phyloP scores from a whole-genome alignment of 768 basidiomycete genomes.

The Cyclocybe aegerita region DNA sequence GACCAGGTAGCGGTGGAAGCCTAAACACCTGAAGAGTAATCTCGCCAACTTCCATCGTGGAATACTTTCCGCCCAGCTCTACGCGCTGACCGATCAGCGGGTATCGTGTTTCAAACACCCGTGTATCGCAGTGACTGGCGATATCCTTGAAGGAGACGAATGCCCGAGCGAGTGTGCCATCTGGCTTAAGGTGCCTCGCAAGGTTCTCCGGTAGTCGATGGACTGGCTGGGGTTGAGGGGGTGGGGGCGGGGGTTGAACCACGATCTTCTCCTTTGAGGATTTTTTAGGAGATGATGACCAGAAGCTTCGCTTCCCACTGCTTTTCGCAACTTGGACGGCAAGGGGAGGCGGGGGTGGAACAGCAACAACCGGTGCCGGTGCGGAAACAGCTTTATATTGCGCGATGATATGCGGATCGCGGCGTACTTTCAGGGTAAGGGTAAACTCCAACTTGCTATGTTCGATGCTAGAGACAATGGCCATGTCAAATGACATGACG shows the following conservation, averaged over 20 bases:
- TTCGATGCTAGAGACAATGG: slow-evolving; percentile 59
- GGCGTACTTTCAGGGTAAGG: slow-evolving; percentile 81
- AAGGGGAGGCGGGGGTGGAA: slow-evolving; percentile 30
- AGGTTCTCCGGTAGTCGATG: slow-evolving; percentile 69
- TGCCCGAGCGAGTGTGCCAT: slow-evolving; percentile 85
- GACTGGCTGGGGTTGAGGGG: slow-evolving; percentile 32
- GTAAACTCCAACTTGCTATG: slow-evolving; percentile 96
- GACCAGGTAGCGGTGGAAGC: slow-evolving; percentile 84
- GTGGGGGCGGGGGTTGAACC: slow-evolving; percentile 38
- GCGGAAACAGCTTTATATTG: slow-evolving; percentile 71
- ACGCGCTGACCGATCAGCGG: slow-evolving; percentile 77
- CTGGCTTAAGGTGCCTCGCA: slow-evolving; percentile 78
- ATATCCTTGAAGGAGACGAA: slow-evolving; percentile 91
- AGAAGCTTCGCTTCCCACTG: slow-evolving; percentile 72
- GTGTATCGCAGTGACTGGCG: slow-evolving; percentile 78
- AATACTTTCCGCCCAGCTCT: slow-evolving; percentile 55
- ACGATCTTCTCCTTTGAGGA: slow-evolving; percentile 46
- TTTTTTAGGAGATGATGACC: slow-evolving; percentile 74
- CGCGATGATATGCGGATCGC: slow-evolving; percentile 80
- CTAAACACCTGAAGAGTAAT: slow-evolving; percentile 89
- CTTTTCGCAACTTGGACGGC: slow-evolving; percentile 50
- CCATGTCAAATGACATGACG: not conserved
- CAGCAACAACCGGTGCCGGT: slow-evolving; percentile 28
- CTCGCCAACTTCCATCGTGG: slow-evolving; percentile 78
- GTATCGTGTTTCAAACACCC: slow-evolving; percentile 79